Base-by-base conservation (phyloP, 129 eudicot genomes). In the Saussurea involucrata region DNA sequence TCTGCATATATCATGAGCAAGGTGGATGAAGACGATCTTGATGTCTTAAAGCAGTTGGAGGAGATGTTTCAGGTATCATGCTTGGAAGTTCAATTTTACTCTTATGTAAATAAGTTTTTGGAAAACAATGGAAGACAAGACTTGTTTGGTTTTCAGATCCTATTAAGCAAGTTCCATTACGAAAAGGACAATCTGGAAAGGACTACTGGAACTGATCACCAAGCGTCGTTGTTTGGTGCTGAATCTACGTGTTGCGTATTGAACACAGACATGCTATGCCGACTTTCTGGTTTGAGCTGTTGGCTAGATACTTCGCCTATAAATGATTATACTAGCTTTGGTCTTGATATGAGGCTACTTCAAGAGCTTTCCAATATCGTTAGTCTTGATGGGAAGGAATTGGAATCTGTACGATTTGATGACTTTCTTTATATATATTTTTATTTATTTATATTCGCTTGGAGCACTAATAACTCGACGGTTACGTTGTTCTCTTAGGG, bases 61-160 rank as follows among this genome's bases (percentile, higher is more conserved):
- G 95, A 89, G 65, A 83, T 95, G 91, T 69, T 85, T 84, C 92
- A 88, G 95, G 98, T 88, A 78, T 79, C 13, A 55, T 53, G 55
- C 24, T n/a, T 64, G 70, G 15, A 27, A 40, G 28, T n/a, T 49
- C 70, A 70, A 24, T 28, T 70, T 73, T 13, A 53, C 8, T n/a
- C 6, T 17, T 64, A n/a, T 34, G 29, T 33, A 5, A 66, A 49
- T 8, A 9, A 22, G 25, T 8, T 12, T 78, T 28, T 71, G 25
- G 63, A 15, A 71, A 15, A 33, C 58, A 46, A n/a, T 64, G 20
- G 27, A 10, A 3, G 73, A 21, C 28, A 29, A 29, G 29, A 8
- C 6, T 18, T 49, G 37, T 74, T 67, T 61, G 58, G 79, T 40
- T 55, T 79, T 75, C 85, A 92, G 96, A 84, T 74, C 80, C 87